Percentiles rank a stretch among this genome's conserved stretches.
phyloP scores from a whole-genome alignment of 2,329 filamentous ascomycete species.

The Neonectria punicea region DNA sequence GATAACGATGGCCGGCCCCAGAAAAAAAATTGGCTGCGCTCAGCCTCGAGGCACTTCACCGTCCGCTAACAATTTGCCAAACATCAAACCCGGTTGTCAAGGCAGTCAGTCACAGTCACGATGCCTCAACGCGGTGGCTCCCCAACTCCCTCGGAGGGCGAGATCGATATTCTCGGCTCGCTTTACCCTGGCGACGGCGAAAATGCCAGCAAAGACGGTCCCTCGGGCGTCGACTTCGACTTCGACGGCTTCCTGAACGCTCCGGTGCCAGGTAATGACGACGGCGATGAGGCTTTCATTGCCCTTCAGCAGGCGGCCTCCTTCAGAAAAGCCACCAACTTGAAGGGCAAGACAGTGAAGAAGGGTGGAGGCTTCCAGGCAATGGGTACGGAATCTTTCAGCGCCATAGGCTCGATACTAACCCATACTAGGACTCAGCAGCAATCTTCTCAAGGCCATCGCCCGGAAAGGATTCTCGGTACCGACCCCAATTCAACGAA shows the following conservation, averaged over 20 bases:
- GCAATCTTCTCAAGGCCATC: constrained; percentile 88
- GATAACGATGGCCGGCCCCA: constrained; percentile 45
- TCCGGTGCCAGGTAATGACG: constrained; percentile 59
- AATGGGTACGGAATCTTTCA: constrained; percentile 71
- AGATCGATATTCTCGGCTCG: constrained; percentile 87
- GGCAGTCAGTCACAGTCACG: constrained; percentile 21
- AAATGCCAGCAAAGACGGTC: constrained; percentile 52
- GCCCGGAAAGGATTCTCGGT: constrained; percentile 94
- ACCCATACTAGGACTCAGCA: constrained; percentile 72
- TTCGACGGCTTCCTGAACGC: constrained; percentile 70
- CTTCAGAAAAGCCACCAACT: constrained; percentile 84
- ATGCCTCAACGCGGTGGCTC: constrained; percentile 83
- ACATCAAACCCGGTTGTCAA: constrained; percentile 14
- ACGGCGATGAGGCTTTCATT: constrained; percentile 89
- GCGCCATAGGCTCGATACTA: constrained; percentile 18
- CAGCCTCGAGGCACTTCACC: constrained; percentile 23
- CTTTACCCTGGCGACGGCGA: constrained; percentile 74
- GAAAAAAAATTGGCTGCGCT: constrained; percentile 46
- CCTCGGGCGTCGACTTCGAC: constrained; percentile 61
- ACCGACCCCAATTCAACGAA: constrained; percentile 96
- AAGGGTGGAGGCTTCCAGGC: constrained; percentile 97
- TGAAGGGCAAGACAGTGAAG: constrained; percentile 88
- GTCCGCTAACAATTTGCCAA: constrained; percentile 18
- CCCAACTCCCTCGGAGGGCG: constrained; percentile 86
- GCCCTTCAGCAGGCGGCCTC: constrained; percentile 86